Base-by-base conservation (phyloP, 1,284 basidiomycete species). In the Cryptococcus deneoformans region DNA sequence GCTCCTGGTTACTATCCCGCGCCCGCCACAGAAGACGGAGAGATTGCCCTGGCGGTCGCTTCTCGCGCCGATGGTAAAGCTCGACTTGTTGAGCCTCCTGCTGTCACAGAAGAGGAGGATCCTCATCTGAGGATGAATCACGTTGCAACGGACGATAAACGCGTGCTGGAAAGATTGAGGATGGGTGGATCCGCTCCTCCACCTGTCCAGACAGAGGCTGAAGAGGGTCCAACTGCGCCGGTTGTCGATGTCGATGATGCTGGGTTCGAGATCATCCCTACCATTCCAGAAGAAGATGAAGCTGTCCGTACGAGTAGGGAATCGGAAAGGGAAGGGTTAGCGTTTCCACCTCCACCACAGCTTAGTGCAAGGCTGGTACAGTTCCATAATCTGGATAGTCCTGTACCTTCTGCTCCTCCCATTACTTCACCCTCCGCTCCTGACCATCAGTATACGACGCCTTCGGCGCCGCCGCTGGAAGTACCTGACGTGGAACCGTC, bases 61-160 rank as follows among this genome's bases (percentile, higher is more conserved):
- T 71, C 67, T 5, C 54, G 68, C 6, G 58, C 62, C n/a, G 73
- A 76, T 43, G 74, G 72, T 9, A 76, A 76, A 53, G 48, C 60
- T 8, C 64, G 68, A 11, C 50, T 70, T 54, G 37, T 61, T 16
- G 62, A 61, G 20, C 52, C 54, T 7, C 45, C 53, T 7, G 46
- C 43, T n/a, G 63, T 56, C 12, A 20, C 35, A 42, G 56, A 55
- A 5, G 57, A 59, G 14, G 56, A 52, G 29, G 52, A 57, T 10
- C 42, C 38, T 10, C 49, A 52, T 2, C 12, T 40, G 24, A 54
- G 59, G 39, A 57, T 63, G 16, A 47, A 61, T 11, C 77, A 78
- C 63, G 60, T 76, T 24, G 77, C 77, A 3, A 78, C 77, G 40
- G 77, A 77, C 59, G 77, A 78, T 58, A 78, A 78, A 61, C 58